Percentiles rank a stretch among this genome's conserved stretches.
These are phyloP conservation scores for Epichloe uncinata DNA, from an alignment of 2,329 filamentous ascomycete genomes.

Conservation along the genomic window DNA sequence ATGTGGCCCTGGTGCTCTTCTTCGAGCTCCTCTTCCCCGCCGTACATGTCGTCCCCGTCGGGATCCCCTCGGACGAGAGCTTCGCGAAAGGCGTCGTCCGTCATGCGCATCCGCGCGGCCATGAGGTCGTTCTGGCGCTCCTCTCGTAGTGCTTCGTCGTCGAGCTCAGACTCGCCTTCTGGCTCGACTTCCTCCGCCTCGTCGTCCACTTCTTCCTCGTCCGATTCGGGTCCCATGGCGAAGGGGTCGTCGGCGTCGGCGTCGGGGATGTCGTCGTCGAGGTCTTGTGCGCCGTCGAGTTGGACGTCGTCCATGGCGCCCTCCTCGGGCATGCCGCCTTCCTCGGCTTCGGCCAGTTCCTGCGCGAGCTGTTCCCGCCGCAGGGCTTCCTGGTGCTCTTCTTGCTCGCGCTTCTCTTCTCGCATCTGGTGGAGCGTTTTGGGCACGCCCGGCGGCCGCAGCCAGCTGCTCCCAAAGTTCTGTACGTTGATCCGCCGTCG, in stretches of 20 bases:
- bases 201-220: slow-evolving; percentile 27
- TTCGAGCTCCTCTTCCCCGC: slow-evolving; percentile 38
- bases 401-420: slow-evolving; percentile 78
- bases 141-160: slow-evolving; percentile 26
- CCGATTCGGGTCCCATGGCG: slow-evolving; percentile 30
- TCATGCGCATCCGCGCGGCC: slow-evolving; percentile 37
- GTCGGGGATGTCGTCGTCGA: slow-evolving; percentile 64
- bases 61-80: slow-evolving; percentile 38
- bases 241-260: slow-evolving; percentile 38
- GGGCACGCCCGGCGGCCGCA: slow-evolving; percentile 72
- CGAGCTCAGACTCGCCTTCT: slow-evolving; percentile 25
- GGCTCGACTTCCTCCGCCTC: slow-evolving; percentile 26
- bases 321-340: slow-evolving; percentile 21
- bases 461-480: slow-evolving; percentile 81
- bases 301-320: slow-evolving; percentile 42
- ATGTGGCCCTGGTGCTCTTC: slow-evolving; percentile 45
- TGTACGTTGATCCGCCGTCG: slow-evolving; percentile 69
- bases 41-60: slow-evolving; percentile 36
- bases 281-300: slow-evolving; percentile 42
- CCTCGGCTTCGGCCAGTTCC: slow-evolving; percentile 60
- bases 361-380: slow-evolving; percentile 56
- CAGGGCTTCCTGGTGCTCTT: slow-evolving; percentile 68
- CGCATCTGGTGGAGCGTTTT: slow-evolving; percentile 86
- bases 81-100: slow-evolving; percentile 49
- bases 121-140: slow-evolving; percentile 36